Evolutionary conservation across 1,284 basidiomycete species (phyloP), one percentile per base, ranked within the genome.

Genomic region (Sanghuangporus baumii): DNA sequence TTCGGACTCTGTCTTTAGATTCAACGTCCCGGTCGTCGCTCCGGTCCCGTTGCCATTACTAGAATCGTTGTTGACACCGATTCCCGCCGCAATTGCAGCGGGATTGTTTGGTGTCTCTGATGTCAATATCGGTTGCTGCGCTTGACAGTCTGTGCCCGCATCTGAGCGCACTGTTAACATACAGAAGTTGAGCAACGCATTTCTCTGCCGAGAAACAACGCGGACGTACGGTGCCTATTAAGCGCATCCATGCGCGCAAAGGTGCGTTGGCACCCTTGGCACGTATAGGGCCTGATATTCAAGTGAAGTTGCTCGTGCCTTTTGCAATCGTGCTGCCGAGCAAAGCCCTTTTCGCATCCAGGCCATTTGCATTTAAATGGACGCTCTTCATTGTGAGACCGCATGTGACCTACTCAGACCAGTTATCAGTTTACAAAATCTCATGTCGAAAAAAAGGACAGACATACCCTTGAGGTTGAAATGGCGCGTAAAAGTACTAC

Each of bases 351-450:
- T 56, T 84, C 86, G 69, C 91, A 93, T 18, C 89, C 90, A 0
- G 91, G 89, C 88, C 89, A 93, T 70, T 89, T 87, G 76, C 91
- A 93, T 70, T 85, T 82, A 78, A 89, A 93, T 31, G 90, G 90
- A 66, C 90, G 86, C 73, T 93, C 90, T 71, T 91, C 88, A 57
- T 87, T 89, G 68, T 93, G 91, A n/a, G 87, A 89, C 41, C 89
- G 86, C 69, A 93, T 79, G 69, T 93, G 91, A 23, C 87, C 88
- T 86, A 67, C 51, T 57, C 50, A n/a, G 65, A 63, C 60, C 59
- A 34, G 31, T 55, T 12, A 8, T 26, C 12, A 26, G 59, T 56
- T 23, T 50, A 12, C 47, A 50, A 23, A 16, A 16, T 48, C 47
- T 9, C 9, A 14, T 50, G 6, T 26, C 16, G 9, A 11, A 50